Evolutionary conservation across 2,329 filamentous ascomycete genomes (phyloP).

Genomic region (Herpotrichia juniperi): DNA sequence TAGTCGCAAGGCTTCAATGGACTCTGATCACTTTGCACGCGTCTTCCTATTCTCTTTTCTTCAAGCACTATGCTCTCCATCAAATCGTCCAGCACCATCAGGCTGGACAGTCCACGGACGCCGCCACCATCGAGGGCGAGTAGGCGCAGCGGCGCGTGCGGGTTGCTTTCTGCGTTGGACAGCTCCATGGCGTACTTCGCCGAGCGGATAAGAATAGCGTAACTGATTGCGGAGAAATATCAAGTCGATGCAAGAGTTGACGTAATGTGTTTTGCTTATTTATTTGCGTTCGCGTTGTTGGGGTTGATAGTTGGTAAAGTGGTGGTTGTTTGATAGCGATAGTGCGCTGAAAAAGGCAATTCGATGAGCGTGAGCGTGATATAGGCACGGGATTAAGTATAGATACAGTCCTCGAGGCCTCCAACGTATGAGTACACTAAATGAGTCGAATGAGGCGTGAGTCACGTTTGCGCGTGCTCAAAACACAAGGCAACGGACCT

Average conservation of each 20-base stretch:
- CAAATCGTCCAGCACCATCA: constrained; percentile 47
- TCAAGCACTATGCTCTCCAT: constrained; percentile 47
- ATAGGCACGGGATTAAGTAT: neutral
- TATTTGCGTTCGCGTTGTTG: neutral
- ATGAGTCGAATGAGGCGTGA: neutral
- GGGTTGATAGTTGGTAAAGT: neutral
- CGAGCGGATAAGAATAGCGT: neutral
- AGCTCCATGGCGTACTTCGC: constrained; percentile 25
- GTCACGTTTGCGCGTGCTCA: neutral
- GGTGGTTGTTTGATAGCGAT: no score
- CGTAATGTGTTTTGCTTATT: neutral
- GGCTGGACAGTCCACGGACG: constrained; percentile 45
- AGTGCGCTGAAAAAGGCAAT: no score
- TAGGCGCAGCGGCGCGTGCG: constrained; percentile 39
- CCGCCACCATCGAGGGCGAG: constrained; percentile 47
- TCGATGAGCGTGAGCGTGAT: neutral
- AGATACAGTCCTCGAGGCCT: neutral
- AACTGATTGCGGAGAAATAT: no score
- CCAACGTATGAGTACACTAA: neutral
- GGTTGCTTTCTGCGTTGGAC: constrained; percentile 33
- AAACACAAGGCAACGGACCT: neutral
- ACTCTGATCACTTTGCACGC: constrained; percentile 30
- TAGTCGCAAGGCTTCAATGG: constrained; percentile 47
- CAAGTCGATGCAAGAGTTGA: no score
- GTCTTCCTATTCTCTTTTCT: constrained; percentile 43